Conservation (phyloP, 2,329 filamentous ascomycete species). For the Arthrobotrys sinensis region DNA sequence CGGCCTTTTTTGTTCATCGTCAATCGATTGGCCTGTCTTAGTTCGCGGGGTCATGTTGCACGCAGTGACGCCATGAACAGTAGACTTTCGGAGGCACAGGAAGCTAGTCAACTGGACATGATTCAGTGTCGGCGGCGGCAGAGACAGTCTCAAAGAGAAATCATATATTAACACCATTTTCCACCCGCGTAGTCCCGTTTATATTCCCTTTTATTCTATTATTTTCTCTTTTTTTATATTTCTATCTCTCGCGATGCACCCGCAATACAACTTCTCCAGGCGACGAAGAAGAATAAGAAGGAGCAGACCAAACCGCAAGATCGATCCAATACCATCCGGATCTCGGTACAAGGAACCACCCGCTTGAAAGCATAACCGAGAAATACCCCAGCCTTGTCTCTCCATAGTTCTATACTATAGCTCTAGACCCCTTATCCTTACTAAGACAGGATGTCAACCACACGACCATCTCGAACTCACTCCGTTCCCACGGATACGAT, state of each 20-base stretch:
- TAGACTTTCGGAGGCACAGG: slow-evolving; percentile 13
- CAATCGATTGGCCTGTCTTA: slow-evolving; percentile 11
- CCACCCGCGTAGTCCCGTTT: slow-evolving; percentile 12
- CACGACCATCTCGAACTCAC: slow-evolving; percentile 38
- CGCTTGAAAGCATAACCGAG: slow-evolving; percentile 19
- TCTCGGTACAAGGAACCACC: slow-evolving; percentile 40
- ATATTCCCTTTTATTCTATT: slow-evolving; percentile 24
- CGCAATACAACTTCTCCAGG: slow-evolving; percentile 10
- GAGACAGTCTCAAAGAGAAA: slow-evolving; percentile 14
- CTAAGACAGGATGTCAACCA: slow-evolving; percentile 16
- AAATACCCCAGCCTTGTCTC: slow-evolving; percentile 10
- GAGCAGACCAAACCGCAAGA: slow-evolving; percentile 13
- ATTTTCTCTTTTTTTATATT: slow-evolving; percentile 27
- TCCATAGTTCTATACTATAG: slow-evolving; percentile 16
- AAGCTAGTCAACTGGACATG: slow-evolving; percentile 7
- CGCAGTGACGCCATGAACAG: slow-evolving; percentile 13
- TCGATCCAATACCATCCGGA: slow-evolving; percentile 8
- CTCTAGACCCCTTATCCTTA: not conserved
- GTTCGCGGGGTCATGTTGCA: slow-evolving; percentile 28
- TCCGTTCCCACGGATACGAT: slow-evolving; percentile 69
- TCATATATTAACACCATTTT: slow-evolving; percentile 40
- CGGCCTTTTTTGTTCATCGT: not conserved
- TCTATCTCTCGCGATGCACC: slow-evolving; percentile 50
- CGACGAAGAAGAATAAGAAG: not conserved
- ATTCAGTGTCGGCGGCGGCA: slow-evolving; percentile 6